These are phyloP conservation scores for Podospora fimiseda DNA, from an alignment of 495 filamentous ascomycete species.

Conservation along the genomic window DNA sequence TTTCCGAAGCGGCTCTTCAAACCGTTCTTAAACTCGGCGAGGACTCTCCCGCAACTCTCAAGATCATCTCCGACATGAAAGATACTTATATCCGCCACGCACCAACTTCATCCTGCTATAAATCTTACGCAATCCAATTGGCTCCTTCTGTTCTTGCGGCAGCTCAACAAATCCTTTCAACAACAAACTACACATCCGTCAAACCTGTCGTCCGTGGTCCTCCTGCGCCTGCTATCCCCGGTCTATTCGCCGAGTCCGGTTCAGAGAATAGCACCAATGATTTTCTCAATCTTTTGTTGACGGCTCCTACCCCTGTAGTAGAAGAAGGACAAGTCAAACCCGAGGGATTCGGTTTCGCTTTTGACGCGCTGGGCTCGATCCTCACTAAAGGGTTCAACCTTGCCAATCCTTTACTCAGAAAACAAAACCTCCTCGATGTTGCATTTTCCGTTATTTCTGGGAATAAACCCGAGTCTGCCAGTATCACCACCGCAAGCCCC, in stretches of 20 bases:
- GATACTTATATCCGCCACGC: neutral
- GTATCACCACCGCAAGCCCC: neutral
- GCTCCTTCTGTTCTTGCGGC: conserved; percentile 13
- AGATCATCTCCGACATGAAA: conserved; percentile 13
- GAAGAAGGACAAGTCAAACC: conserved; percentile 4
- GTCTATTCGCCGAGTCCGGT: neutral
- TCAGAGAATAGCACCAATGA: neutral
- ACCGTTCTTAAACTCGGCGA: conserved; percentile 14
- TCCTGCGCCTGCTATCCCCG: neutral
- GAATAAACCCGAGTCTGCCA: neutral
- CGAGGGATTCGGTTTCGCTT: conserved; percentile 1
- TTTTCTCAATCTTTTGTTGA: neutral
- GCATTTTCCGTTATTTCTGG: neutral
- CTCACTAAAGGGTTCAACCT: conserved; percentile 3
- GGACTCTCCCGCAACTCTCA: neutral
- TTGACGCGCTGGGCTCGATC: conserved; percentile 6
- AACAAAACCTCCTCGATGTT: neutral
- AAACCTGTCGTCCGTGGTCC: neutral
- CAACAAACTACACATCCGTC: neutral
- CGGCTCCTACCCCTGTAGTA: neutral
- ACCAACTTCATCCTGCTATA: conserved; percentile 9
- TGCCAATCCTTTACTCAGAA: conserved; percentile 7
- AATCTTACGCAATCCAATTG: conserved; percentile 11
- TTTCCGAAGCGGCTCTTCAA: conserved; percentile 22
- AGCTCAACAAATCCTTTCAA: conserved; percentile 13